Percentiles rank a stretch among this genome's conserved stretches.
phyloP scores from a whole-genome alignment of 805 yeast species.

The Teunomyces pallodes region DNA sequence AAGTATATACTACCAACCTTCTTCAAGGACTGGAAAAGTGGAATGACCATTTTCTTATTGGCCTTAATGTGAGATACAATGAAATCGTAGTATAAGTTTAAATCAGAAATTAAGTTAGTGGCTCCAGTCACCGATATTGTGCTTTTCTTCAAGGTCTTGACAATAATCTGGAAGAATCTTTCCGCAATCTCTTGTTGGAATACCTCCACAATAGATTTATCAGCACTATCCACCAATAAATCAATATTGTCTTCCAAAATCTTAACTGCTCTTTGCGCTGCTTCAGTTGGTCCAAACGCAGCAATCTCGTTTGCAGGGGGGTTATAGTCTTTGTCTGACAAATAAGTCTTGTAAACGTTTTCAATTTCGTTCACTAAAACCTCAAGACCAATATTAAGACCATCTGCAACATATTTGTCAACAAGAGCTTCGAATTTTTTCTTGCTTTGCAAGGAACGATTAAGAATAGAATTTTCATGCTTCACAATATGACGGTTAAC shows the following conservation, averaged over 20 bases:
- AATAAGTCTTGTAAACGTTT: constrained; percentile 51
- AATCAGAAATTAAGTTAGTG: constrained; percentile 72
- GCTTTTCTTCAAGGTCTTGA: constrained; percentile 70
- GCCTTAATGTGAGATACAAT: constrained; percentile 47
- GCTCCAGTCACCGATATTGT: constrained; percentile 82
- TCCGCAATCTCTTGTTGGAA: constrained; percentile 94
- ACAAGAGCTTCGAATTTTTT: constrained; percentile 76
- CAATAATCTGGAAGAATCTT: constrained; percentile 71
- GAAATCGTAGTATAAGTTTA: constrained; percentile 76
- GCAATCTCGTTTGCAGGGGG: constrained; percentile 34
- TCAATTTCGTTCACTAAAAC: constrained; percentile 82
- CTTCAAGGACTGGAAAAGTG: constrained; percentile 75
- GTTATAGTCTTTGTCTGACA: constrained; percentile 60
- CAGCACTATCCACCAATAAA: constrained; percentile 77
- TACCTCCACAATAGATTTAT: constrained; percentile 82
- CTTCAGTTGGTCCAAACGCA: constrained; percentile 46
- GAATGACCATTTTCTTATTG: constrained; percentile 65
- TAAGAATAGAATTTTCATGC: constrained; percentile 72
- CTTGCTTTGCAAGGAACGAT: constrained; percentile 74
- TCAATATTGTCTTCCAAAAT: constrained; percentile 70
- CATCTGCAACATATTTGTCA: constrained; percentile 89
- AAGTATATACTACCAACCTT: constrained; percentile 82
- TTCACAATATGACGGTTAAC: constrained; percentile 56
- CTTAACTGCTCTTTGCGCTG: constrained; percentile 62
- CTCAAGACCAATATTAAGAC: constrained; percentile 88